Conservation (phyloP, 2,329 filamentous ascomycete genomes). For the Aspergillus luchuensis region DNA sequence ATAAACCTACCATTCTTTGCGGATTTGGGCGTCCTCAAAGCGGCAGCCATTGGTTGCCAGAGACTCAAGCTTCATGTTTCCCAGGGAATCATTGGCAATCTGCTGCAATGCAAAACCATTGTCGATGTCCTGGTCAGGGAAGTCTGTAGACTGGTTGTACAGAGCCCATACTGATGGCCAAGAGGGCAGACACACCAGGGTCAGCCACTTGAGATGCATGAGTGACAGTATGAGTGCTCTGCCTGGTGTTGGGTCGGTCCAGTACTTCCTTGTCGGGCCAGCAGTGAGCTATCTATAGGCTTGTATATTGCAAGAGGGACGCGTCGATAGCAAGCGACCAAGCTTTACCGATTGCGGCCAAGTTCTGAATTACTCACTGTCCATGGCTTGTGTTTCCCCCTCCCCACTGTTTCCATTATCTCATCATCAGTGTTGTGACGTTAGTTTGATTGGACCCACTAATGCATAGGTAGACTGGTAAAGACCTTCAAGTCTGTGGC, state of each 20-base stretch:
- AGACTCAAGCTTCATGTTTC: background rate
- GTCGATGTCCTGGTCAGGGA: background rate
- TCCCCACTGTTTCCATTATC: no score
- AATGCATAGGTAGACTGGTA: no score
- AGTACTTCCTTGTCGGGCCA: background rate
- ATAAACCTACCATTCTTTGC: constrained; percentile 1
- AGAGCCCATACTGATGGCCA: background rate
- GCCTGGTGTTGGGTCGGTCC: background rate
- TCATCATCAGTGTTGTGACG: no score
- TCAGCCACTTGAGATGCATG: background rate
- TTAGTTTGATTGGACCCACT: no score
- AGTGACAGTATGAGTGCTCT: background rate
- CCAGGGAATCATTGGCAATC: background rate
- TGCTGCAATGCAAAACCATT: background rate
- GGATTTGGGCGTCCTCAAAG: background rate
- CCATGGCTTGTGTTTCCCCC: background rate
- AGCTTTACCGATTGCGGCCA: background rate
- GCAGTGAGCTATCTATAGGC: background rate
- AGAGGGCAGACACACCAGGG: background rate
- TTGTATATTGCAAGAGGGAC: background rate
- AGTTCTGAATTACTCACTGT: background rate
- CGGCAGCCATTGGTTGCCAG: background rate
- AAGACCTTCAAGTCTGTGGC: no score
- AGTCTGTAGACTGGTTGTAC: background rate
- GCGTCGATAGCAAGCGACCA: background rate